phyloP scores from a whole-genome alignment of 2,329 filamentous ascomycete species.

The Epichloe sp. region DNA sequence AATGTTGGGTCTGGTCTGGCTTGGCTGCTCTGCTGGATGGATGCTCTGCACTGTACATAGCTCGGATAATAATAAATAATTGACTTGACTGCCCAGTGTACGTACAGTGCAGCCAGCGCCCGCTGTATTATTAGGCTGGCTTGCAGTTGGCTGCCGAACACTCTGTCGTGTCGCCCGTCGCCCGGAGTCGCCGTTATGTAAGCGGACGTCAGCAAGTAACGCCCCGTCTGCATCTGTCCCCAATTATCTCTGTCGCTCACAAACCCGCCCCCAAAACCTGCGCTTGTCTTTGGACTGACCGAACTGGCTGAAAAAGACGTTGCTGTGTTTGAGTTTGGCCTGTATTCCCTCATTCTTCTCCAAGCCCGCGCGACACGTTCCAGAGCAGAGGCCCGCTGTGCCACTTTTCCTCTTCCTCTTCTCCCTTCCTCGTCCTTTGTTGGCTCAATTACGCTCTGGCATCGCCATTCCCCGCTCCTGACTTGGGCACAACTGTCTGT shows the following conservation, averaged over 20 bases:
- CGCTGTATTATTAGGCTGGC: too few relatives aligned
- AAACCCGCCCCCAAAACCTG: not conserved
- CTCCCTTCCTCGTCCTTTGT: not conserved
- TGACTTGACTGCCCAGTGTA: too few relatives aligned
- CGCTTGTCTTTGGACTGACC: not conserved
- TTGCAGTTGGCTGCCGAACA: too few relatives aligned
- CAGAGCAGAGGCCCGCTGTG: not conserved
- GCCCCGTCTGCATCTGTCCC: not conserved
- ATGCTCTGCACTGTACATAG: too few relatives aligned
- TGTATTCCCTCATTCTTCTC: not conserved
- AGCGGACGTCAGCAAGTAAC: not conserved
- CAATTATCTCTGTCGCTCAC: not conserved
- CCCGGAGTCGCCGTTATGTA: constrained; percentile 7
- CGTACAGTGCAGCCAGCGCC: too few relatives aligned
- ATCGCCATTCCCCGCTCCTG: not conserved
- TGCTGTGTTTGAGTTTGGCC: not conserved
- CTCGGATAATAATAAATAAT: too few relatives aligned
- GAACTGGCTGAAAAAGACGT: not conserved
- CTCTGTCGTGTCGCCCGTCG: not conserved
- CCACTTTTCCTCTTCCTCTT: not conserved
- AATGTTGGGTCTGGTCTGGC: not conserved
- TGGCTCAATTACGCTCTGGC: not conserved
- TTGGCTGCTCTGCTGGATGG: too few relatives aligned
- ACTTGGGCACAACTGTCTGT: constrained; percentile 1
- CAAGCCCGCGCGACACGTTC: not conserved